Evolutionary conservation across 106 monocot species (phyloP).

Genomic region (Phalaenopsis equestris): DNA sequence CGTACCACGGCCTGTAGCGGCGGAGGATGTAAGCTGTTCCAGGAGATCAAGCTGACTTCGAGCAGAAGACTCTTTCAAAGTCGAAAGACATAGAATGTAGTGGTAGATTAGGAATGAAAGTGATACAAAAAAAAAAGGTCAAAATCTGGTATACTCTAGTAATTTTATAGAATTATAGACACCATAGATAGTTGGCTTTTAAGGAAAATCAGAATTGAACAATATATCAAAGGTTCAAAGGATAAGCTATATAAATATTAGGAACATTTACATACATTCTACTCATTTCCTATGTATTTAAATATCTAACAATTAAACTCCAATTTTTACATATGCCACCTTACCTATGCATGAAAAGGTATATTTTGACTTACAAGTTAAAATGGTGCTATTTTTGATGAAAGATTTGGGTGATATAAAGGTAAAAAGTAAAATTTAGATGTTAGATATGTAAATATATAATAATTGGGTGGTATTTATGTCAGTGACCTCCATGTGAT

Average conservation of each 20-base stretch:
- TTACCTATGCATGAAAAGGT: no score
- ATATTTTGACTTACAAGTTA: no score
- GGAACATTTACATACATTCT: background rate
- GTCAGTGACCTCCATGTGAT: no score
- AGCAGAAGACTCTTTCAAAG: slow-evolving; percentile 44
- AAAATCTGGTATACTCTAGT: background rate
- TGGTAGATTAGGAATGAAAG: background rate
- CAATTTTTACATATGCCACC: no score
- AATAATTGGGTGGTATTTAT: no score
- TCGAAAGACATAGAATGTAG: background rate
- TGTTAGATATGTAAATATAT: no score
- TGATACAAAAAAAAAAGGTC: background rate
- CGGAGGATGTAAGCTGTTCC: slow-evolving; percentile 57
- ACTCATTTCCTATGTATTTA: no score
- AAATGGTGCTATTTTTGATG: no score
- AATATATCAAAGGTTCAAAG: background rate
- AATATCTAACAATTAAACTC: background rate
- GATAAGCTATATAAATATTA: background rate
- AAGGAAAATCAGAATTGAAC: background rate
- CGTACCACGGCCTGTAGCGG: background rate
- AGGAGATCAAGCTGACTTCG: slow-evolving; percentile 71
- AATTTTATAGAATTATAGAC: no score
- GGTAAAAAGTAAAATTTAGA: no score
- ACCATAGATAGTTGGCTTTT: background rate
- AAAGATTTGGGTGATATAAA: no score